These are phyloP conservation scores for Pseudogymnoascus sp. DNA, from an alignment of 2,329 filamentous ascomycete genomes.

Conservation along the genomic window DNA sequence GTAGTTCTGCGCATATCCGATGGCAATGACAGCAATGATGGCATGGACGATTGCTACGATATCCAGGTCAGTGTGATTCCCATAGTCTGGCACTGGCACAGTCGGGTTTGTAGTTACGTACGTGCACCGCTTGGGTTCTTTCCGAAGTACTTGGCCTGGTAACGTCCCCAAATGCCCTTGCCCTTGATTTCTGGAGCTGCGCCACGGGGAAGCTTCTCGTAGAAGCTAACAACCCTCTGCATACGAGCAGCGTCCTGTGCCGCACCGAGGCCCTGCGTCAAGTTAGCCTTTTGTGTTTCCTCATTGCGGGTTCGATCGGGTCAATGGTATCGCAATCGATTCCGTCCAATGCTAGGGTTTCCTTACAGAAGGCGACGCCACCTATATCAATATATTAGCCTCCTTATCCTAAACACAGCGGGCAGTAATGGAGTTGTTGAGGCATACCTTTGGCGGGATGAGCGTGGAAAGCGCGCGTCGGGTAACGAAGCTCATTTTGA, in stretches of 20 bases:
- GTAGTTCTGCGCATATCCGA: conserved; percentile 98
- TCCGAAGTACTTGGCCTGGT: conserved; percentile 89
- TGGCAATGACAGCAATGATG: conserved; percentile 64
- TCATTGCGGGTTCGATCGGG: conserved; percentile 8
- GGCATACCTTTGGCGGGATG: conserved; percentile 91
- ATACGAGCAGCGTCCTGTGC: conserved; percentile 95
- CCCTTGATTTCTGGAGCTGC: conserved; percentile 74
- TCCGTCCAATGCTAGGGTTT: not conserved
- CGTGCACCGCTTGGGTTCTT: conserved; percentile 84
- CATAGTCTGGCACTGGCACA: not conserved
- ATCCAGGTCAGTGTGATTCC: not conserved
- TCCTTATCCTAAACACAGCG: not conserved
- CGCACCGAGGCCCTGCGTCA: conserved; percentile 74
- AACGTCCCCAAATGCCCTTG: conserved; percentile 76
- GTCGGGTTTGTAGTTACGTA: conserved; percentile 45
- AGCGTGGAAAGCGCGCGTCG: conserved; percentile 94
- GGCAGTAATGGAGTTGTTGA: conserved; percentile 5
- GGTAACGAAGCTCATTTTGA: conserved; percentile 86
- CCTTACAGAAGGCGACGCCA: conserved; percentile 31
- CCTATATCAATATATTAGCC: conserved; percentile 20
- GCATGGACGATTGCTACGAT: conserved; percentile 75
- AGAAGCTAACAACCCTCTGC: conserved; percentile 97
- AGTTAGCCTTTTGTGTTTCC: conserved; percentile 27
- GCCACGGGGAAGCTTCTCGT: conserved; percentile 95
- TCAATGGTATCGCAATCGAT: conserved; percentile 8